phyloP scores from a whole-genome alignment of 352 stramenopile genomes.

The Elongisporangium anandrum region DNA sequence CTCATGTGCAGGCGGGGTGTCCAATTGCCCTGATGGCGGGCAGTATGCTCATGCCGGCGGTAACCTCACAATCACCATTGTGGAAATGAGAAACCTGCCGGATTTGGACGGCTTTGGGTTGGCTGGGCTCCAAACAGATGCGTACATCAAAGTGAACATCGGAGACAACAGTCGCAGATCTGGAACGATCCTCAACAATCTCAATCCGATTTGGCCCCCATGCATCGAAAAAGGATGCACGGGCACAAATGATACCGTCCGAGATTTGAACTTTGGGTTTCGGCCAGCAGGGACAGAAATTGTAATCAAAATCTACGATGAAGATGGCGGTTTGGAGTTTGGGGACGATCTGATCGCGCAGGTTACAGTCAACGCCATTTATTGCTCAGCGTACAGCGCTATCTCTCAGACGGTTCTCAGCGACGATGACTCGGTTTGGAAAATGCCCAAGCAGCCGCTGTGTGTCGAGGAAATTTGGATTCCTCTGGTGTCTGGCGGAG shows the following conservation, averaged over 20 bases:
- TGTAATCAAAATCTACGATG: slow-evolving; percentile 61
- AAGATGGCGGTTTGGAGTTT: slow-evolving; percentile 86
- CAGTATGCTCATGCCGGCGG: slow-evolving; percentile 76
- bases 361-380: slow-evolving; percentile 71
- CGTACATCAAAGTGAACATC: slow-evolving; percentile 72
- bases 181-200: slow-evolving; percentile 52
- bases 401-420: slow-evolving; percentile 35
- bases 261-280: slow-evolving; percentile 85
- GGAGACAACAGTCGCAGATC: slow-evolving; percentile 65
- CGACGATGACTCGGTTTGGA: slow-evolving; percentile 57
- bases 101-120: slow-evolving; percentile 77
- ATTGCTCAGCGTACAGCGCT: slow-evolving; percentile 71
- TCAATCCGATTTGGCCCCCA: slow-evolving; percentile 76
- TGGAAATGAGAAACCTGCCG: slow-evolving; percentile 83
- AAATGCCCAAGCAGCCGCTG: slow-evolving; percentile 56
- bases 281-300: slow-evolving; percentile 75
- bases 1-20: slow-evolving; percentile 58
- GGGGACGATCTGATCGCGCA: slow-evolving; percentile 77
- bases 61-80: slow-evolving; percentile 81
- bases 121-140: slow-evolving; percentile 61
- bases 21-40: slow-evolving; percentile 66
- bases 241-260: slow-evolving; percentile 34
- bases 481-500: slow-evolving; percentile 31
- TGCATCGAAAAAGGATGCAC: slow-evolving; percentile 42
- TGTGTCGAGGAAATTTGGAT: slow-evolving; percentile 81